A percentile compares a stretch with the other conserved stretches of the same genome.
Evolutionary conservation across 2,329 filamentous ascomycete genomes (phyloP).

Genomic region (Diplodia corticola): DNA sequence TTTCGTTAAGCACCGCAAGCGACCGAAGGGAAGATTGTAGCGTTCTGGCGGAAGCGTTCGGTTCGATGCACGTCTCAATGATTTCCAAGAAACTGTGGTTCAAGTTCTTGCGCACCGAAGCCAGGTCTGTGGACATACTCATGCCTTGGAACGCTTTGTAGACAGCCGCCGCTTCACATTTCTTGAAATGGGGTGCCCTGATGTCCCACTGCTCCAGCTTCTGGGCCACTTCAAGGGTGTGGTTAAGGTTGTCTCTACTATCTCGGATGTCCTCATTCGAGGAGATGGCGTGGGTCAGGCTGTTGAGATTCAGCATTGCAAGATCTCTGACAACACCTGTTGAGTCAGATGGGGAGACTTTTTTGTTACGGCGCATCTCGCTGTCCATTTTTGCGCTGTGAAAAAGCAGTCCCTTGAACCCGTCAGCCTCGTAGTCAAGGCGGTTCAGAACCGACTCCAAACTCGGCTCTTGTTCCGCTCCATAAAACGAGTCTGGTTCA

Average conservation of each 20-base stretch:
- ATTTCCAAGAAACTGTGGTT: constrained; percentile 60
- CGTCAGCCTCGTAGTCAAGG: constrained; percentile 86
- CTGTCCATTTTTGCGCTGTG: constrained; percentile 89
- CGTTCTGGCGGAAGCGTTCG: constrained; percentile 52
- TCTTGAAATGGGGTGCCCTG: constrained; percentile 64
- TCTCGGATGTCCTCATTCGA: constrained; percentile 65
- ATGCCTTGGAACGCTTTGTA: constrained; percentile 82
- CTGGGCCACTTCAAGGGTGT: constrained; percentile 75
- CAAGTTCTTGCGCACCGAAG: constrained; percentile 57
- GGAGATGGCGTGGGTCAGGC: constrained; percentile 78
- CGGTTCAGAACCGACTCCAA: constrained; percentile 76
- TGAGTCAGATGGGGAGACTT: constrained; percentile 59
- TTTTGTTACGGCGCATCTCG: constrained; percentile 65
- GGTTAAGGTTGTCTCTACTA: constrained; percentile 61
- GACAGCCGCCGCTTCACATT: constrained; percentile 61
- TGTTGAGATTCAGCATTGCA: constrained; percentile 78
- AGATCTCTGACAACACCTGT: constrained; percentile 74
- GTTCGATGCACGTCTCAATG: constrained; percentile 40
- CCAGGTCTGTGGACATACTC: constrained; percentile 62
- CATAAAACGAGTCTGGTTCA: constrained; percentile 95
- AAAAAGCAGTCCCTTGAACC: constrained; percentile 83
- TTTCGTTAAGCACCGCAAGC: constrained; percentile 74
- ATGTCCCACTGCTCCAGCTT: constrained; percentile 92
- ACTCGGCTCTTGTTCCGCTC: constrained; percentile 75
- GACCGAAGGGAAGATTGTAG: constrained; percentile 59